phyloP scores from a whole-genome alignment of 345 rosid genomes.

The Eucalyptus albens region DNA sequence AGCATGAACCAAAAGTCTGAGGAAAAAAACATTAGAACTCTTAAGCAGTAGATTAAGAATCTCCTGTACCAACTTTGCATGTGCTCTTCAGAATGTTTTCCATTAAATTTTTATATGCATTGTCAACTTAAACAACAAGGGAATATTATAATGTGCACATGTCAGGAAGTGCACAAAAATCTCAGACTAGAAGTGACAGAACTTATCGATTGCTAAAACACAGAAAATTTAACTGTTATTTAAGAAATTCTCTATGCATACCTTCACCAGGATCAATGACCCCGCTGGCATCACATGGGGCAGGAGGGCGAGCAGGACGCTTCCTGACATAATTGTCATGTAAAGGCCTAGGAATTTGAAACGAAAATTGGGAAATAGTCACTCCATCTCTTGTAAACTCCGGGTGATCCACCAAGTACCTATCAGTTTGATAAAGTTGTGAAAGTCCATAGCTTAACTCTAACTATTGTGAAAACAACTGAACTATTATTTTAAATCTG shows the following conservation, averaged over 20 bases:
- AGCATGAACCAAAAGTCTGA: background rate
- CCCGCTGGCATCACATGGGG: background rate
- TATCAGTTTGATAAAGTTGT: background rate
- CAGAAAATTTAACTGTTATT: background rate
- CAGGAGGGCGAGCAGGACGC: background rate
- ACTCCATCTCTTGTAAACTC: constrained; percentile 1
- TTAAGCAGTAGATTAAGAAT: background rate
- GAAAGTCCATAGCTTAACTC: background rate
- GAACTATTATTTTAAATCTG: background rate
- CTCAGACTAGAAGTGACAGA: background rate
- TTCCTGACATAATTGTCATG: constrained; percentile 6
- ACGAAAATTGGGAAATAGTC: constrained; percentile 3
- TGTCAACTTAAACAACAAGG: background rate
- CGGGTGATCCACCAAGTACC: constrained; percentile 6
- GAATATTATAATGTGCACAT: background rate
- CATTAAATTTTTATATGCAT: background rate
- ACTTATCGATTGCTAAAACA: background rate
- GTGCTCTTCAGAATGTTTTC: background rate
- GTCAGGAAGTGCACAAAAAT: background rate
- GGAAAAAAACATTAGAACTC: background rate
- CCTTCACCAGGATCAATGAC: background rate
- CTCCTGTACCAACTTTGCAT: background rate
- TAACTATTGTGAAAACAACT: background rate
- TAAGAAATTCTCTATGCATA: background rate
- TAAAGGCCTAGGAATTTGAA: constrained; percentile 12